A percentile compares a stretch with the other conserved stretches of the same genome.
These are phyloP conservation scores for Nasturtium officinale DNA, from an alignment of 345 rosid species.

Conservation along the genomic window DNA sequence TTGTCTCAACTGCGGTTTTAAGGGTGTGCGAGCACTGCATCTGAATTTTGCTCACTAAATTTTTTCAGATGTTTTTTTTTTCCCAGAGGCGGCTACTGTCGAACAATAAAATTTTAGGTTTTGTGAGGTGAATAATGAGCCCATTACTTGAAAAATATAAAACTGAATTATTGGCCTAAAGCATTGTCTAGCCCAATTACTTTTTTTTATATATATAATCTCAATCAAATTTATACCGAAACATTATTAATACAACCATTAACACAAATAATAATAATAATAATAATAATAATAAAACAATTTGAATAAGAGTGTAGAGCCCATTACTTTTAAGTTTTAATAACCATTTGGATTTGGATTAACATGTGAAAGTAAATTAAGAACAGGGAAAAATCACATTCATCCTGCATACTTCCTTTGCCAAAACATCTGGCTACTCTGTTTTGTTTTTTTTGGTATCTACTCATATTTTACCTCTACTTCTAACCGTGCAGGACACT, in stretches of 20 bases:
- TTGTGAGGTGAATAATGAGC: background rate
- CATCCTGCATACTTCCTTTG: background rate
- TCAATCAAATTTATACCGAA: too few relatives aligned
- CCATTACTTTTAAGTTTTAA: too few relatives aligned
- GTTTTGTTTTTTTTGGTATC: background rate
- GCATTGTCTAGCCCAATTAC: background rate
- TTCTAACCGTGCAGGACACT: too few relatives aligned
- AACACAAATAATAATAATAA: too few relatives aligned
- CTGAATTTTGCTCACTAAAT: background rate
- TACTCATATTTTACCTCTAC: too few relatives aligned
- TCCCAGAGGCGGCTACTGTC: background rate
- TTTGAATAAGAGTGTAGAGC: too few relatives aligned
- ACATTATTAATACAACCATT: too few relatives aligned
- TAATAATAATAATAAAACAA: too few relatives aligned
- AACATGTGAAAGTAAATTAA: background rate
- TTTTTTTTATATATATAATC: too few relatives aligned
- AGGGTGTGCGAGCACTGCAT: background rate
- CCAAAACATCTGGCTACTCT: background rate
- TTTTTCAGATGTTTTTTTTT: background rate
- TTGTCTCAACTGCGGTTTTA: background rate
- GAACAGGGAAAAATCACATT: background rate
- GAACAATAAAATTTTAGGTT: background rate
- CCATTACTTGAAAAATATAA: background rate
- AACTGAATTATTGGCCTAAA: background rate
- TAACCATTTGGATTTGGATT: too few relatives aligned